Percentiles rank a stretch among this genome's conserved stretches.
These are phyloP conservation scores for Cynanchum wilfordii DNA, from an alignment of 257 asterid species.

Conservation along the genomic window DNA sequence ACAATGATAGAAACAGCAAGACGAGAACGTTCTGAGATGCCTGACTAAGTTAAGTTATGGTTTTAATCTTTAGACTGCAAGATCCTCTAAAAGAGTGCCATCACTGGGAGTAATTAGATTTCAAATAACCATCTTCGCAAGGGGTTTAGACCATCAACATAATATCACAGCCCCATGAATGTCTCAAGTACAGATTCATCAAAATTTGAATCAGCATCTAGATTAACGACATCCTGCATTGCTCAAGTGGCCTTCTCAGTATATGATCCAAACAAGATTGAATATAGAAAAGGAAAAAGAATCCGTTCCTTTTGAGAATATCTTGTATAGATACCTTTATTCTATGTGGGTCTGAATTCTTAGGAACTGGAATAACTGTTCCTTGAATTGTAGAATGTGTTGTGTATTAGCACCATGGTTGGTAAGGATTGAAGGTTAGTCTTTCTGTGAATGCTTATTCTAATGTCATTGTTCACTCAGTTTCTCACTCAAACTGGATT, in stretches of 20 bases:
- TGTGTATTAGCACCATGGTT: not conserved
- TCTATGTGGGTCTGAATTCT: not conserved
- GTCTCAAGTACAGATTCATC: not conserved
- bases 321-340: not conserved
- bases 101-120: not conserved
- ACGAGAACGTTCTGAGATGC: conserved; percentile 62
- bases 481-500: no score
- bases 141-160: not conserved
- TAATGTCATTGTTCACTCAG: not conserved
- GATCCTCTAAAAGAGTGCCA: not conserved
- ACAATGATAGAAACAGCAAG: conserved; percentile 66
- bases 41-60: conserved; percentile 31
- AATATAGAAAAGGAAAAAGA: no score
- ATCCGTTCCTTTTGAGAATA: not conserved
- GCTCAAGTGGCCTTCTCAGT: not conserved
- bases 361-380: not conserved
- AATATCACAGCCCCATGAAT: not conserved
- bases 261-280: not conserved
- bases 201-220: no score
- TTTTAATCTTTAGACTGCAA: not conserved
- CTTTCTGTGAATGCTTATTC: not conserved
- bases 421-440: not conserved
- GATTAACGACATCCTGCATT: no score
- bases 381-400: not conserved
- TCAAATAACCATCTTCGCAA: not conserved